Base-by-base conservation (phyloP, 1,139 yeast genomes). In the Sugiyamaella castrensis region DNA sequence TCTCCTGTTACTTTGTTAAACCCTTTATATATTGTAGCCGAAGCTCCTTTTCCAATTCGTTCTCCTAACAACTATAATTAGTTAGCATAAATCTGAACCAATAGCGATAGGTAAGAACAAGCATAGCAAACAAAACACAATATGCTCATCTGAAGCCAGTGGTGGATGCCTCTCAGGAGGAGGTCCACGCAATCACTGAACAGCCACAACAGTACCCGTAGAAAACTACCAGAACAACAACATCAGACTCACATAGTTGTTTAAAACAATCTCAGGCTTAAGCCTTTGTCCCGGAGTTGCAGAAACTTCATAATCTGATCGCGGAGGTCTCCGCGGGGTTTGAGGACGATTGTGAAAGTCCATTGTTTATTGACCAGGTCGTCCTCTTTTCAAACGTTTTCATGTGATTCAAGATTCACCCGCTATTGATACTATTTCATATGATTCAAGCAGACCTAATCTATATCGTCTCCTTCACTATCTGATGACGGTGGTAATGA, bases 41-140 rank as follows among this genome's bases (percentile, higher is more conserved):
- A 84, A 0, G 95, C 95, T 1, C 96, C 96, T 48, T 77, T 76
- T 2, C 95, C 95, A 3, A 87, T 70, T 28, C 81, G 73, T 47
- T 79, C 84, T 47, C 84, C 76, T 11, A 72, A 57, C 7, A 66
- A 58, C 63, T 71, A 60, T 19, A n/a, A 7, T 24, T 31, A 3
- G 45, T 48, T 32, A 41, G 28, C 28, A 27, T 32, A n/a, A n/a
- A n/a, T n/a, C n/a, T n/a, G n/a, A n/a, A 19, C 24, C 24, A 19
- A 19, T 19, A 19, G 24, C 3, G 24, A 19, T 4, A 4, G 24
- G 5, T 5, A 19, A 19, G 5, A 5, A 19, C 5, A 19, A 19
- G 3, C 24, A 19, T n/a, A n/a, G n/a, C n/a, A n/a, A n/a, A n/a
- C n/a, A 19, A 19, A 19, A 19, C 24, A 19, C n/a, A 4, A 34